A percentile compares a stretch with the other conserved stretches of the same genome.
These are phyloP conservation scores for Diplodia scrobiculata DNA, from an alignment of 2,329 filamentous ascomycete genomes.

Conservation along the genomic window DNA sequence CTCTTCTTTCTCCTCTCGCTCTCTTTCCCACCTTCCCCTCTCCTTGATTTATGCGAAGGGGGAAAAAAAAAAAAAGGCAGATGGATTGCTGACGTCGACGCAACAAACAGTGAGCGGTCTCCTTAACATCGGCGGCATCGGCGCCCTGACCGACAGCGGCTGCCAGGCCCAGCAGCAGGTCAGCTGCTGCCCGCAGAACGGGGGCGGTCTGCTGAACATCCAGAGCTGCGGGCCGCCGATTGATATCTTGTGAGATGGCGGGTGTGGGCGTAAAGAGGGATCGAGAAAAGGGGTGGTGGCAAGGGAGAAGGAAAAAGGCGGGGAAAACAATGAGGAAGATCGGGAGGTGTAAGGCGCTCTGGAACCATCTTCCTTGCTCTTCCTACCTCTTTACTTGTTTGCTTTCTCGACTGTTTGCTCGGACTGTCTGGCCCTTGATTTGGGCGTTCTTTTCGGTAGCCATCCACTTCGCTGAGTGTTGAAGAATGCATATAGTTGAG, in stretches of 20 bases:
- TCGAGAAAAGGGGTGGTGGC: too few relatives aligned
- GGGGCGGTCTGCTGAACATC: background rate
- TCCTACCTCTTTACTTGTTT: background rate
- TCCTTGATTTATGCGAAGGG: background rate
- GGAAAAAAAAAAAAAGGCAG: background rate
- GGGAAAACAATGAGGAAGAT: background rate
- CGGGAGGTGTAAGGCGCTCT: background rate
- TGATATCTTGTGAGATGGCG: background rate
- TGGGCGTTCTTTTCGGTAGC: background rate
- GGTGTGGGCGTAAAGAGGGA: background rate
- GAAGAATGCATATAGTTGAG: background rate
- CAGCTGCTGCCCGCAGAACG: conserved; percentile 2
- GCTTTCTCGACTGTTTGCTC: background rate
- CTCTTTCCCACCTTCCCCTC: too few relatives aligned
- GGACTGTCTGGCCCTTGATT: background rate
- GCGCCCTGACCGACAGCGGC: background rate
- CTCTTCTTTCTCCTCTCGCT: background rate
- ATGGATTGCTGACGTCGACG: background rate
- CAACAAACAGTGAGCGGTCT: background rate
- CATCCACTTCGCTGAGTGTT: background rate
- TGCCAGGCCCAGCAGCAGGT: background rate
- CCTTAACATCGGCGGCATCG: background rate
- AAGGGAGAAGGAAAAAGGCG: background rate
- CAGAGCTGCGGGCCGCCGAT: conserved; percentile 1
- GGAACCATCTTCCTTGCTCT: conserved; percentile 1